Conservation (phyloP, 83 land plant species). For the Diphasiastrum complanatum region DNA sequence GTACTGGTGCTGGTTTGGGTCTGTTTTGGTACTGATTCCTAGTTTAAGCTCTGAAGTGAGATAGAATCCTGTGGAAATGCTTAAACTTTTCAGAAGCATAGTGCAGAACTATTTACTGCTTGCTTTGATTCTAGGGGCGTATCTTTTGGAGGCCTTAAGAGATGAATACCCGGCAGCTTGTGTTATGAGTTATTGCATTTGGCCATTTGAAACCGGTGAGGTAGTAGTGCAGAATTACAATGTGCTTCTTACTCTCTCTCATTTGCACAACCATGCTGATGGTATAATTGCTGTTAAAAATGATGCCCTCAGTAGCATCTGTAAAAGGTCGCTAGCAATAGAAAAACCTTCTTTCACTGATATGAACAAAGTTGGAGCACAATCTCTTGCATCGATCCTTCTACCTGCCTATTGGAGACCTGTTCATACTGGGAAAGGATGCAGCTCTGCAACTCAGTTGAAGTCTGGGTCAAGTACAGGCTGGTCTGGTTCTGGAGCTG, state of each 20-base stretch:
- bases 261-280: conserved; percentile 24
- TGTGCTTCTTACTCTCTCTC: conserved; percentile 28
- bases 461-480: neutral
- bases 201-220: conserved; percentile 39
- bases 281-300: conserved; percentile 31
- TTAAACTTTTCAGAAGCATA: neutral
- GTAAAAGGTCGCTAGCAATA: conserved; percentile 26
- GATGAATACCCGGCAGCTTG: conserved; percentile 36
- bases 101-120: neutral
- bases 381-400: conserved; percentile 29
- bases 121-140: conserved; percentile 19
- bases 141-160: conserved; percentile 27
- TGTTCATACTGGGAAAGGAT: neutral
- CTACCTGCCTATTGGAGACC: conserved; percentile 28
- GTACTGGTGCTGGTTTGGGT: conserved; percentile 45
- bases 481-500: conserved; percentile 4
- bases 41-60: neutral
- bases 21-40: neutral
- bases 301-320: conserved; percentile 21
- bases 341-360: conserved; percentile 37
- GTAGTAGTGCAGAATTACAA: conserved; percentile 40
- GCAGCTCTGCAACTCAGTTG: neutral
- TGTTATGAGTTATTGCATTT: conserved; percentile 32
- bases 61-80: conserved; percentile 1
- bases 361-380: conserved; percentile 36